These are phyloP conservation scores for Ustilago nuda DNA, from an alignment of 1,284 basidiomycete species.

Conservation along the genomic window DNA sequence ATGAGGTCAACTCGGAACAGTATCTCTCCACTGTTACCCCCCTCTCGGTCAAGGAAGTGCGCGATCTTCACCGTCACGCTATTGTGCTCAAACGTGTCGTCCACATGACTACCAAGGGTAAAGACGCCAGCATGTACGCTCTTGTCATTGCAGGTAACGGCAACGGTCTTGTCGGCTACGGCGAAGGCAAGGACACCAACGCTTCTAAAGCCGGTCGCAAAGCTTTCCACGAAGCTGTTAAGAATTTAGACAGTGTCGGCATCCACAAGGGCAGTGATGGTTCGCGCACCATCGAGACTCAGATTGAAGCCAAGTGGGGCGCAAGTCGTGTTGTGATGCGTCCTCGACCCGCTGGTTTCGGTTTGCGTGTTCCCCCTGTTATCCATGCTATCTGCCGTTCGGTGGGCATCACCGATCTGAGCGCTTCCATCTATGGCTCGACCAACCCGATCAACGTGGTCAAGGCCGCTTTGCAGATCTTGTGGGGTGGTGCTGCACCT, in stretches of 20 bases:
- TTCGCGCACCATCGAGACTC: conserved; percentile 83
- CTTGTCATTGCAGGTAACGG: conserved; percentile 85
- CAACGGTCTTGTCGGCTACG: conserved; percentile 87
- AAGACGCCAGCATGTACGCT: conserved; percentile 77
- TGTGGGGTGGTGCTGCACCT: conserved; percentile 65
- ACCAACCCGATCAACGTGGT: conserved; percentile 79
- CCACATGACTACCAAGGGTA: conserved; percentile 88
- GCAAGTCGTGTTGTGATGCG: conserved; percentile 85
- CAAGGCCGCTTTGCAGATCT: conserved; percentile 70
- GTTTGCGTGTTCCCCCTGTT: conserved; percentile 87
- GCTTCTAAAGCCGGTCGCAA: conserved; percentile 75
- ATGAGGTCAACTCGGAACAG: conserved; percentile 59
- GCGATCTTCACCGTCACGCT: conserved; percentile 62
- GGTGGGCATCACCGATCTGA: conserved; percentile 92
- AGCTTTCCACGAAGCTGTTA: conserved; percentile 80
- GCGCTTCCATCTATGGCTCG: conserved; percentile 93
- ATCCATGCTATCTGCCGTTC: conserved; percentile 88
- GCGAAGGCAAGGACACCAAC: conserved; percentile 83
- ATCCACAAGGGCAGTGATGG: conserved; percentile 60
- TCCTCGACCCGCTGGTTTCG: conserved; percentile 88
- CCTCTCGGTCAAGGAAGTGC: conserved; percentile 60
- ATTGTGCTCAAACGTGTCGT: conserved; percentile 73
- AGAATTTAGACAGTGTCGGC: conserved; percentile 86
- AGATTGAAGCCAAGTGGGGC: conserved; percentile 84
- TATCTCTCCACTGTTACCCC: conserved; percentile 65